Base-by-base conservation (phyloP, 495 filamentous ascomycete genomes). In the Penicillium salamii region DNA sequence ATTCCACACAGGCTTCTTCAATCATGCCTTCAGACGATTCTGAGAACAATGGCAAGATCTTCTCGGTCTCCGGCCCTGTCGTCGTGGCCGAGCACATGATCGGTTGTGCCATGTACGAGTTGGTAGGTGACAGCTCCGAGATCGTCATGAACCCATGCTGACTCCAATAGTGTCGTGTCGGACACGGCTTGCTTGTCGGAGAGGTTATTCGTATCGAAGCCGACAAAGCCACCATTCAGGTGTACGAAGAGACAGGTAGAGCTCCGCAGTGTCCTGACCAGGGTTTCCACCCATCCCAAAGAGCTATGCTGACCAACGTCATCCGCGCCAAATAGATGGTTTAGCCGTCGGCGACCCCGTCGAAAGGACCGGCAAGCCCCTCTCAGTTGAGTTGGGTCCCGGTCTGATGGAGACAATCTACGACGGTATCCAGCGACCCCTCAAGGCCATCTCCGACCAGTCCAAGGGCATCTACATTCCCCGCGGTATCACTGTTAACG, bases 401-500 rank as follows among this genome's bases (percentile, higher is more conserved):
- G 93, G 95, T 61, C 72, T 99, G 72, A 89, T 98, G 83, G 91
- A 97, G 75, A 98, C 95, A 43, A 98, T 98, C 66, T 98, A 98
- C 76, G 95, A 99, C 66, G 93, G 93, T 66, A 97, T 99, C 59
- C 93, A 99, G 68, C 88, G 93, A 52, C 93, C 93, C 47, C 83
- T 99, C 55, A 85, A 84, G 64, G 82, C 80, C 48, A 99, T 99
- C 61, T 78, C 86, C 48, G 75, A 85, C 38, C 69, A 83, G 41
- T 84, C 88, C 12, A 72, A 88, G 52, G 86, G 89, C 65, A 98
- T 98, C 67, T 97, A 97, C 62, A 99, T 99, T 54, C 93, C 93
- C 52, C 88, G 95, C 57, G 93, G 93, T 67, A 92, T 97, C 61
- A 65, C 84, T n/a, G 85, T 88, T 21, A 91, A 95, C 17, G 85